Percentiles rank a stretch among this genome's conserved stretches.
These are phyloP conservation scores for Aspergillus clavatus DNA, from an alignment of 2,329 filamentous ascomycete genomes.

Conservation along the genomic window DNA sequence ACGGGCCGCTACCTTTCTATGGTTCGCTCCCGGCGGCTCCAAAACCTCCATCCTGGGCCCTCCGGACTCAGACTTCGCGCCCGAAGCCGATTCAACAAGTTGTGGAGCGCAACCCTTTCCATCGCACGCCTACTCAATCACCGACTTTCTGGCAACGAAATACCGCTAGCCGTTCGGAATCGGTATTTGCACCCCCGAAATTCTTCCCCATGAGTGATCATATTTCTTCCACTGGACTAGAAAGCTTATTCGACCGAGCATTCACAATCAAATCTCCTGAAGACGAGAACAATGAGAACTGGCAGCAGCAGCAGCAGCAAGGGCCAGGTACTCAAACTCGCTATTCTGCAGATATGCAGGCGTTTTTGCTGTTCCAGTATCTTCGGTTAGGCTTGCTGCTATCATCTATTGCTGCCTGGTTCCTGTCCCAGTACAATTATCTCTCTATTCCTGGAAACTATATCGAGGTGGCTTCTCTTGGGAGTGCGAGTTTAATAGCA, in stretches of 20 bases:
- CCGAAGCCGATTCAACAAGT: constrained; percentile 32
- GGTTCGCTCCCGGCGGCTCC: constrained; percentile 40
- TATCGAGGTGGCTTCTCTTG: constrained; percentile 35
- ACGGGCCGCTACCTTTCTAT: constrained; percentile 40
- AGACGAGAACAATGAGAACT: constrained; percentile 20
- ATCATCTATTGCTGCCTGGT: constrained; percentile 29
- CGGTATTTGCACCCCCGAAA: constrained; percentile 40
- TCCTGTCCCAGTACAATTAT: constrained; percentile 27
- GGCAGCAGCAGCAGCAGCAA: constrained; percentile 13
- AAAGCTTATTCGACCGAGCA: constrained; percentile 43
- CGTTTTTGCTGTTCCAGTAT: constrained; percentile 23
- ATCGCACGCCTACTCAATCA: constrained; percentile 25
- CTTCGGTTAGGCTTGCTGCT: constrained; percentile 28
- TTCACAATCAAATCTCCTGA: constrained; percentile 38
- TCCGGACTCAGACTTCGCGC: constrained; percentile 28
- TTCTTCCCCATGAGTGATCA: constrained; percentile 43
- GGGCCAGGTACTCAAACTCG: constrained; percentile 3
- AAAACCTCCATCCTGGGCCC: constrained; percentile 37
- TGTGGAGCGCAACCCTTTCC: constrained; percentile 36
- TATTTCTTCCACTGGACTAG: constrained; percentile 42
- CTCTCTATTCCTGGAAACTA: constrained; percentile 34
- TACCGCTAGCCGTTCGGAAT: constrained; percentile 15
- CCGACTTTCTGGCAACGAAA: constrained; percentile 19
- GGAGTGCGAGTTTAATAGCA: constrained; percentile 36
- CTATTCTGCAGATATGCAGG: constrained; percentile 9